Evolutionary conservation across 2,329 filamentous ascomycete genomes (phyloP), one percentile per base, ranked within the genome.

Genomic region (Xylaria sp.): DNA sequence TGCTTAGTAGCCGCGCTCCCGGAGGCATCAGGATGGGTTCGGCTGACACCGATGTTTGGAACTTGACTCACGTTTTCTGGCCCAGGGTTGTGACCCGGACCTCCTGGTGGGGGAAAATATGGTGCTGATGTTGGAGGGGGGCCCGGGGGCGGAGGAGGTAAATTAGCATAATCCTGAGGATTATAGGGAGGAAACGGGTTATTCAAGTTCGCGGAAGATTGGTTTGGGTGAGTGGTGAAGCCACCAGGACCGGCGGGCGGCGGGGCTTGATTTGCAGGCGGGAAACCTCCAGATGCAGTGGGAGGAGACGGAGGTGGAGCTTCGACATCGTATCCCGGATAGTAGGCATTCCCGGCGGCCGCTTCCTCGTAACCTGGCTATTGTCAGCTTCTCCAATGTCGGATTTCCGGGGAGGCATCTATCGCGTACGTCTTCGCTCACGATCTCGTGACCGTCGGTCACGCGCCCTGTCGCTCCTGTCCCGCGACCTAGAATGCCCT

Each of bases 401-500:
- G 7, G 9, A 56, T 31, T 22, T 44, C 7, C 44, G 44, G 25
- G 11, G 15, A 47, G 36, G 29, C 20, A 22, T 31, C 20, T 27
- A 42, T 65, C 62, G 58, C 75, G 25, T 75, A 79, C 76, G 73
- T 61, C 72, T 74, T 61, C 77, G 73, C 53, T 77, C 78, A 57
- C 79, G 77, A 59, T 81, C 79, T 62, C 80, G 78, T 42, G 77
- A 76, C 64, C 76, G 73, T 22, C 77, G 73, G 33, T 76, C 73
- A 47, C 74, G 73, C 54, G 73, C 70, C 49, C 74, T 69, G 39
- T 76, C 74, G 36, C 72, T 63, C 65, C 66, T 65, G 45, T 75
- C 70, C 65, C 72, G 61, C 51, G 73, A 70, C 62, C 68, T 68
- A 36, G 68, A 66, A 38, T 51, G 45, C 13, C 58, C 58, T 38